Percentiles rank a stretch among this genome's conserved stretches.
These are phyloP conservation scores for Cylindricascospora bacillispora DNA, from an alignment of 1,139 yeast genomes.

Conservation along the genomic window DNA sequence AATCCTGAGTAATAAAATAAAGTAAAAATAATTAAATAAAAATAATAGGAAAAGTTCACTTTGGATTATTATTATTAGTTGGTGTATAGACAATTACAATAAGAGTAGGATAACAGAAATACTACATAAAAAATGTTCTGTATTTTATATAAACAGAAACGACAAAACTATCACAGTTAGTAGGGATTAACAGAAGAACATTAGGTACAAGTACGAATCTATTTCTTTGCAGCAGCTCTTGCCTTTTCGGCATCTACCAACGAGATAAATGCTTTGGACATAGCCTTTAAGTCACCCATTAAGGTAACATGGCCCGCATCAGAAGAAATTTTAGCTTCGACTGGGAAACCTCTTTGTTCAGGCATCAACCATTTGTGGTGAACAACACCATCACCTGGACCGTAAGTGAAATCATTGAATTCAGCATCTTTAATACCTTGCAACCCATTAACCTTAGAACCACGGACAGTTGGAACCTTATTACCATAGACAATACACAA, in stretches of 20 bases:
- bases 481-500: conserved; percentile 71
- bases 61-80: no score
- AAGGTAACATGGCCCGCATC: conserved; percentile 68
- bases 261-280: conserved; percentile 58
- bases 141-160: no score
- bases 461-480: conserved; percentile 73
- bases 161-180: neutral
- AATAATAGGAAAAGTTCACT: no score
- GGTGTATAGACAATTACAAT: no score
- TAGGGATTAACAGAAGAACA: conserved; percentile 4
- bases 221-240: conserved; percentile 2
- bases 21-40: no score
- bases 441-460: conserved; percentile 49
- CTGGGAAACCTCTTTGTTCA: conserved; percentile 51
- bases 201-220: no score
- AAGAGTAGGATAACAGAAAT: no score
- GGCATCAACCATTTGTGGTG: conserved; percentile 79
- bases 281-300: conserved; percentile 57
- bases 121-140: no score
- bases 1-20: no score
- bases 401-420: conserved; percentile 66
- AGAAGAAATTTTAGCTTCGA: conserved; percentile 56
- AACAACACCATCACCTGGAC: conserved; percentile 90
- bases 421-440: conserved; percentile 53
- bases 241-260: conserved; percentile 40